Evolutionary conservation across 1,139 yeast species (phyloP).

Genomic region (Zygotorulaspora mrakii): DNA sequence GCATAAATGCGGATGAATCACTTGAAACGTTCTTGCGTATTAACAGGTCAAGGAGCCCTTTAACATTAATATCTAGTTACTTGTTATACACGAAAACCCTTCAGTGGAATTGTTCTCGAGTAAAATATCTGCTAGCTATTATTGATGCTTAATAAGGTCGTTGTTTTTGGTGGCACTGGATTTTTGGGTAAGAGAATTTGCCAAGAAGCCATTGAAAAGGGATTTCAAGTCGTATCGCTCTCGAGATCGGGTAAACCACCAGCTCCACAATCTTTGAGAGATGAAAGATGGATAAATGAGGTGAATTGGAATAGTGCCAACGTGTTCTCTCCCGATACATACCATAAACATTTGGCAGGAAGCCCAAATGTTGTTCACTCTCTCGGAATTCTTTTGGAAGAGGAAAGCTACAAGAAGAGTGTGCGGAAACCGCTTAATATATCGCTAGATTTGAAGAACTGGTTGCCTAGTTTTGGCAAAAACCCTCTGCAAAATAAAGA

Average conservation of each 20-base stretch:
- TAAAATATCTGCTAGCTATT: too few species aligned
- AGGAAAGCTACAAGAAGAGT: constrained; percentile 57
- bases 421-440: constrained; percentile 25
- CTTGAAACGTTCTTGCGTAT: constrained; percentile 6
- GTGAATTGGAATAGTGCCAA: constrained; percentile 71
- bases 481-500: constrained; percentile 55
- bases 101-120: not conserved
- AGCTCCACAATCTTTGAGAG: constrained; percentile 30
- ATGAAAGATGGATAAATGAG: constrained; percentile 49
- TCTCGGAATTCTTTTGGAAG: constrained; percentile 69
- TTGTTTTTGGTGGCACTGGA: constrained; percentile 86
- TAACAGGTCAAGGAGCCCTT: too few species aligned
- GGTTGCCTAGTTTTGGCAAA: constrained; percentile 26
- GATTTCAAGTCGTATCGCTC: constrained; percentile 61
- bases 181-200: constrained; percentile 71
- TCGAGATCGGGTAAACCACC: constrained; percentile 63
- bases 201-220: constrained; percentile 59
- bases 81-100: too few species aligned
- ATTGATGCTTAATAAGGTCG: constrained; percentile 17
- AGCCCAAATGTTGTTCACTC: constrained; percentile 77
- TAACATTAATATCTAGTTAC: too few species aligned
- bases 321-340: constrained; percentile 60
- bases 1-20: too few species aligned
- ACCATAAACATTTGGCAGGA: constrained; percentile 45
- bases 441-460: constrained; percentile 10